These are phyloP conservation scores for Coelastrella sp. DNA, from an alignment of 139 green algal species.

Conservation along the genomic window DNA sequence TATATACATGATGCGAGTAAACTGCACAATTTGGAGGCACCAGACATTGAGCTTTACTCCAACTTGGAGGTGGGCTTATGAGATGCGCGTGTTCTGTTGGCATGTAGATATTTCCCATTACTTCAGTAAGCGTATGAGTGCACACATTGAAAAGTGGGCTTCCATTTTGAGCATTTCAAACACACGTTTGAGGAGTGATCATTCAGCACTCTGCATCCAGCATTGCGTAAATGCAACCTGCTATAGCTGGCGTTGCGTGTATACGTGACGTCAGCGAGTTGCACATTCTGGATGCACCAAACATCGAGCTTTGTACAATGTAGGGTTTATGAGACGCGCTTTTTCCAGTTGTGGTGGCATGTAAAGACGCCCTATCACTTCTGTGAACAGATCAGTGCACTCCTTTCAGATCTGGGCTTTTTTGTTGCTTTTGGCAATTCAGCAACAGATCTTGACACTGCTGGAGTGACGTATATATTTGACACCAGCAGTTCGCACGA, in stretches of 20 bases:
- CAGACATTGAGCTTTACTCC: slow-evolving; percentile 12
- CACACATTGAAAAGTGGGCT: too few species aligned
- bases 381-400: too few species aligned
- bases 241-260: background rate
- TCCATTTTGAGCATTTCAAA: too few species aligned
- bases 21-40: slow-evolving; percentile 13
- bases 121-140: too few species aligned
- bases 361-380: too few species aligned
- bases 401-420: too few species aligned
- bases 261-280: background rate
- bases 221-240: slow-evolving; percentile 8
- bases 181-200: too few species aligned
- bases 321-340: background rate
- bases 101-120: too few species aligned
- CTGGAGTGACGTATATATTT: background rate
- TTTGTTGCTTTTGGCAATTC: too few species aligned
- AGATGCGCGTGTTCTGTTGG: too few species aligned
- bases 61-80: background rate
- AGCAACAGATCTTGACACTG: background rate
- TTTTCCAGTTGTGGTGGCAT: too few species aligned
- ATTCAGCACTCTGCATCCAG: too few species aligned
- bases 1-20: background rate
- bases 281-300: slow-evolving; percentile 1
- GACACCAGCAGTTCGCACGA: background rate
- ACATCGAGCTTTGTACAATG: slow-evolving; percentile 16